phyloP scores from a whole-genome alignment of 1,284 basidiomycete species.

The Xerocomus amazonicus region DNA sequence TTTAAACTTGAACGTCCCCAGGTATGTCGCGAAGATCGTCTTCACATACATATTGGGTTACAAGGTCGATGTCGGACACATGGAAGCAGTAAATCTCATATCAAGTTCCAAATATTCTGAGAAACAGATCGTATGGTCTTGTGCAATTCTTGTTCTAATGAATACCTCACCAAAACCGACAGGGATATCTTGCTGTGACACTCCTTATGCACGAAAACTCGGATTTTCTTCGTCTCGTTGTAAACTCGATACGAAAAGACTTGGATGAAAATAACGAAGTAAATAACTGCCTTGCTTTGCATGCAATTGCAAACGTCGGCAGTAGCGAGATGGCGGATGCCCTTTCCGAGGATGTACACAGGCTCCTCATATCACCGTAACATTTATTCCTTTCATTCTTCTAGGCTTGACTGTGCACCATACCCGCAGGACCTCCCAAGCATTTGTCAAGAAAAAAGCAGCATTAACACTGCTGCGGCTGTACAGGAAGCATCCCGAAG shows the following conservation, averaged over 20 bases:
- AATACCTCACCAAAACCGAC: constrained; percentile 31
- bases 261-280: constrained; percentile 93
- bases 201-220: constrained; percentile 98
- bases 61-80: constrained; percentile 97
- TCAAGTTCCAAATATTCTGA: constrained; percentile 95
- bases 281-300: constrained; percentile 94
- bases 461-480: constrained; percentile 90
- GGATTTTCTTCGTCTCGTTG: constrained; percentile 91
- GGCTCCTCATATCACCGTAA: constrained; percentile 93
- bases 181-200: constrained; percentile 96
- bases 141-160: background rate
- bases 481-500: constrained; percentile 94
- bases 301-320: constrained; percentile 98
- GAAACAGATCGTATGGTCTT: constrained; percentile 88
- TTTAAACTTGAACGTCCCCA: constrained; percentile 31
- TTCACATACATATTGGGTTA: constrained; percentile 99
- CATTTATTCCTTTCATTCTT: constrained; percentile 30
- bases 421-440: constrained; percentile 79
- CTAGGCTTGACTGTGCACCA: constrained; percentile 9
- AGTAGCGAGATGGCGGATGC: constrained; percentile 98
- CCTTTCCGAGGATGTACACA: constrained; percentile 89
- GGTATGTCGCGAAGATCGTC: constrained; percentile 94
- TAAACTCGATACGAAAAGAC: constrained; percentile 98
- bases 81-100: constrained; percentile 99
- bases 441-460: constrained; percentile 98